Evolutionary conservation across 2,329 filamentous ascomycete species (phyloP), one percentile per base, ranked within the genome.

Genomic region (Zelopaecilomyces penicillatus): DNA sequence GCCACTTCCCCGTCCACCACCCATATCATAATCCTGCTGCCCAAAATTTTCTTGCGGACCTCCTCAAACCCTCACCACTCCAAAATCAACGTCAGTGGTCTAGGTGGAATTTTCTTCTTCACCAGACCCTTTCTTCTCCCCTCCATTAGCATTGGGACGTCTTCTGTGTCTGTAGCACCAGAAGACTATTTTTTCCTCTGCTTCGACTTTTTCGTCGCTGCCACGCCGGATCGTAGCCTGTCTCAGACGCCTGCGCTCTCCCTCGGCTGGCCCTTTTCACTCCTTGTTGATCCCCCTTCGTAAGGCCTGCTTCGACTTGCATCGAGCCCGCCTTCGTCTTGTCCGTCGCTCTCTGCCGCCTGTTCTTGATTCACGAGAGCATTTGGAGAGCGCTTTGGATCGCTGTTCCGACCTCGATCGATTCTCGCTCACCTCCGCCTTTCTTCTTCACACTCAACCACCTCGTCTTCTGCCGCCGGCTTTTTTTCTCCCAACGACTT

Each of bases 11-110:
- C 56, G 55, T 55, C 59, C 54, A 54, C 45, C 53, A 41, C 54
- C 54, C 57, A 58, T 57, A 55, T 61, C 54, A 56, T 54, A 50
- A 61, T 59, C 54, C 61, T 58, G 56, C 59, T 60, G 62, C 62
- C 61, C 61, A 64, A 64, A 57, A 50, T 62, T 62, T 58, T 64
- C 60, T 57, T 65, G 58, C 55, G 49, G 52, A 44, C 40, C 55
- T 62, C 50, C 54, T 63, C 57, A 57, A 63, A 63, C 55, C 61
- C 59, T 65, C 59, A 63, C 58, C 62, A 63, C 54, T 56, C 51
- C 47, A 54, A 55, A 54, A 36, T 49, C 54, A 60, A 58, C 58
- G 52, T 55, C 60, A 56, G 54, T 63, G 62, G 62, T 62, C 60
- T 59, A 55, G 54, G 62, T 63, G 61, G 59, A 58, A 59, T 48